These are phyloP conservation scores for Penicillium sclerotiorum DNA, from an alignment of 2,329 filamentous ascomycete genomes.

Conservation along the genomic window DNA sequence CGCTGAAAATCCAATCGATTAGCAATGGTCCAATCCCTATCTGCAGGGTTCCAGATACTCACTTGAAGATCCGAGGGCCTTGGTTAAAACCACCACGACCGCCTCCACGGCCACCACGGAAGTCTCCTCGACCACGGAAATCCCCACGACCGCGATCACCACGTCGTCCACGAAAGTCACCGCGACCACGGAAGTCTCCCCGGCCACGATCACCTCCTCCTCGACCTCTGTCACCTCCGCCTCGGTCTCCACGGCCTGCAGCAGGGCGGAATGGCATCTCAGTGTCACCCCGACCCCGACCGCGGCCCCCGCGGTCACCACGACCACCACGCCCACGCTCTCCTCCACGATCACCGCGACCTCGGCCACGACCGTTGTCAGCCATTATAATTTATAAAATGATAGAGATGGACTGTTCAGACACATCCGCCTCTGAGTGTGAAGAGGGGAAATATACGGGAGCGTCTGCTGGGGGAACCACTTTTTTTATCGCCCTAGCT, in stretches of 20 bases:
- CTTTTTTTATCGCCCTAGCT: too few relatives aligned
- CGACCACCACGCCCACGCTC: slow-evolving; percentile 25
- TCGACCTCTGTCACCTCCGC: too few relatives aligned
- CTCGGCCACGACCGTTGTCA: slow-evolving; percentile 19
- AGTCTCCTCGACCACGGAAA: slow-evolving; percentile 16
- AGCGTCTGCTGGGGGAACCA: too few relatives aligned
- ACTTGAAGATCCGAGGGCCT: slow-evolving; percentile 34
- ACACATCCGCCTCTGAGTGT: not conserved
- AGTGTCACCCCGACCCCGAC: slow-evolving; percentile 29
- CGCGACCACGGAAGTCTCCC: slow-evolving; percentile 16
- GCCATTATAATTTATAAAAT: slow-evolving; percentile 7
- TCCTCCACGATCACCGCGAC: slow-evolving; percentile 22
- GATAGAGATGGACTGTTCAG: not conserved
- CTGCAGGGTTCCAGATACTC: slow-evolving; percentile 16
- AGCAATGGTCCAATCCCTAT: not conserved
- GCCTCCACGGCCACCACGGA: slow-evolving; percentile 9
- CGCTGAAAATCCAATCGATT: slow-evolving; percentile 18
- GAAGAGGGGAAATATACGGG: not conserved
- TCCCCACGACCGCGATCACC: slow-evolving; percentile 32
- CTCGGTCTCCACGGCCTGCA: slow-evolving; percentile 17
- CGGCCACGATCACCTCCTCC: slow-evolving; percentile 13
- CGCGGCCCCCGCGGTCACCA: slow-evolving; percentile 26
- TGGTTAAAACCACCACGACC: slow-evolving; percentile 25
- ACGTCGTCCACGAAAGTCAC: slow-evolving; percentile 25
- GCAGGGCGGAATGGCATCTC: slow-evolving; percentile 28